Evolutionary conservation across 495 filamentous ascomycete species (phyloP).

Genomic region (Hyaloscypha finlandica): DNA sequence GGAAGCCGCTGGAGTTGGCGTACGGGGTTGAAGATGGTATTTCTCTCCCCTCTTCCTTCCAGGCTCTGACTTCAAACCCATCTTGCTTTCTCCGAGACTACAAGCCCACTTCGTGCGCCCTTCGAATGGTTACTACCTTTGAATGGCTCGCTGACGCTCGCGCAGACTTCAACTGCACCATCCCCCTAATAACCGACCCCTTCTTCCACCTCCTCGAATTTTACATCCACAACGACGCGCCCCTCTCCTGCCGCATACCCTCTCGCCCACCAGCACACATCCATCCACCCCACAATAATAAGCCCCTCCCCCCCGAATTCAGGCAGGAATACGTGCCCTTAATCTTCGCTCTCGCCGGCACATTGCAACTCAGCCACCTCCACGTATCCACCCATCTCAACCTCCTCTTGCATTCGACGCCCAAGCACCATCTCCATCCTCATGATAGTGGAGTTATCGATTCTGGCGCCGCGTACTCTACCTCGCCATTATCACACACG

Average conservation of each 20-base stretch:
- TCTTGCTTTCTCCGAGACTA: background rate
- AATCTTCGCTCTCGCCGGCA: slow-evolving; percentile 86
- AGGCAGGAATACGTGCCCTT: slow-evolving; percentile 59
- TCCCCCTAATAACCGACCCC: slow-evolving; percentile 78
- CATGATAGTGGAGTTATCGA: slow-evolving; percentile 73
- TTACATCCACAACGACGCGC: slow-evolving; percentile 96
- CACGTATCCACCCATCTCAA: slow-evolving; percentile 91
- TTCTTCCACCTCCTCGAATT: slow-evolving; percentile 98
- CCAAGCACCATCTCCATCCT: slow-evolving; percentile 53
- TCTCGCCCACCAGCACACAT: slow-evolving; percentile 60
- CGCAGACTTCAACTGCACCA: slow-evolving; percentile 86
- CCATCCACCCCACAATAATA: background rate
- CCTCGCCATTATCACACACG: slow-evolving; percentile 65
- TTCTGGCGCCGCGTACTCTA: slow-evolving; percentile 82
- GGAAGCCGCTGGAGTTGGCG: slow-evolving; percentile 73
- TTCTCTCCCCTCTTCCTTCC: background rate
- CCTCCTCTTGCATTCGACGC: slow-evolving; percentile 74
- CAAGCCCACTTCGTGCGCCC: too few species aligned
- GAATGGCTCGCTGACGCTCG: too few species aligned
- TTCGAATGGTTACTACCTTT: too few species aligned
- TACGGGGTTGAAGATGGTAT: slow-evolving; percentile 70
- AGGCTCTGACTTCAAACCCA: background rate
- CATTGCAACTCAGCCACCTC: slow-evolving; percentile 83
- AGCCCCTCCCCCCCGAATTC: slow-evolving; percentile 12
- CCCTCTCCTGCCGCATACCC: slow-evolving; percentile 88